Base-by-base conservation (phyloP, 495 filamentous ascomycete species). In the Podospora anserina region DNA sequence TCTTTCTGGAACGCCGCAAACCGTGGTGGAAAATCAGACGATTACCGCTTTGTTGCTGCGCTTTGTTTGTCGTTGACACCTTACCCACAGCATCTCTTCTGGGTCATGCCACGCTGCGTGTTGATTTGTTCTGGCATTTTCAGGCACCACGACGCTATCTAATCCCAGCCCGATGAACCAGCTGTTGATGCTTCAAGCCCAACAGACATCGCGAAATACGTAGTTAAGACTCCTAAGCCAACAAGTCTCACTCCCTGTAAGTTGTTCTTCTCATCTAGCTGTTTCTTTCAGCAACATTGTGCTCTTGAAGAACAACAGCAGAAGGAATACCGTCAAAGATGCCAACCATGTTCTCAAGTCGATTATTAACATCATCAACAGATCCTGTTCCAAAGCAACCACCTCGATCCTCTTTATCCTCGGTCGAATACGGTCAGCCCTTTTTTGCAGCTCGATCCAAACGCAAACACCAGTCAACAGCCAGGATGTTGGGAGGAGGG, bases 261-360 rank as follows among this genome's bases (percentile, higher is more conserved):
- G 60, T 61, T 28, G 16, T 27, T 60, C 19, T 23, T 5, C 11
- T 4, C 13, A 19, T 15, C 11, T 27, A 4, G 16, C 16, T n/a
- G 20, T 11, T 7, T 27, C 27, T 4, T 26, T 61, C 7, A 11
- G 20, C 11, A 6, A 28, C 23, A 28, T 27, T 11, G 20, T 61
- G 20, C 56, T 27, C 23, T 20, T 27, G 56, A 20, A 20, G 23
- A 9, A 4, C 1, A 20, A 58, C 56, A 20, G 4, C 19, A 9
- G 5, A 58, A 7, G 4, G 23, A 26, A 13, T 26, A 18, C 26
- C 1, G 23, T 28, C 18, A 65, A 69, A 69, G 2, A 69, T 69
- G 68, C 68, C 68, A 4, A 63, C 63, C 57, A 69, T 6, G 5
- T 23, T 66, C 6, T 69, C 64, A 0, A 32, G 32, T 13, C 49